phyloP scores from a whole-genome alignment of 2,329 filamentous ascomycete genomes.

The Neonectria sp. region DNA sequence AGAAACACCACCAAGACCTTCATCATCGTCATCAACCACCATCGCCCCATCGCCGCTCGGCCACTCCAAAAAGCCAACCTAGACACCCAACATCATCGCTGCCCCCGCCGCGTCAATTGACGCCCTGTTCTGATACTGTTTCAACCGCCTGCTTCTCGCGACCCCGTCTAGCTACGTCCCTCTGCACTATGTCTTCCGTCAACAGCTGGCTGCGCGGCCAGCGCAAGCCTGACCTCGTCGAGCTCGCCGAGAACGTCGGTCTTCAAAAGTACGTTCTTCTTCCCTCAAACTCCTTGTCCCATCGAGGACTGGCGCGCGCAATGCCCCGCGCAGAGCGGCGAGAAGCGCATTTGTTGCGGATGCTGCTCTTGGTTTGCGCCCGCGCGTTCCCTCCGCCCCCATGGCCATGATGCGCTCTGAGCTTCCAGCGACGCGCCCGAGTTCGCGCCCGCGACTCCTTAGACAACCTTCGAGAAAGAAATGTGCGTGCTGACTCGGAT shows the following conservation, averaged over 20 bases:
- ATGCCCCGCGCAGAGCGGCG: slow-evolving; percentile 14
- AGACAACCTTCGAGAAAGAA: slow-evolving; percentile 21
- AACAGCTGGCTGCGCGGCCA: slow-evolving; percentile 85
- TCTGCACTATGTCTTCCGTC: slow-evolving; percentile 55
- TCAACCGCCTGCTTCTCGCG: slow-evolving; percentile 44
- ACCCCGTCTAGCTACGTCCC: slow-evolving; percentile 34
- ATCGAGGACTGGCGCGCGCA: slow-evolving; percentile 25
- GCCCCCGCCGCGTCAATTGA: slow-evolving; percentile 20
- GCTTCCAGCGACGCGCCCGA: slow-evolving; percentile 39
- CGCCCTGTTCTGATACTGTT: slow-evolving; percentile 3
- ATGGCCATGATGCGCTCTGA: slow-evolving; percentile 26
- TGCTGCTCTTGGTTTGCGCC: slow-evolving; percentile 38
- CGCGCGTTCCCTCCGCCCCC: slow-evolving; percentile 12
- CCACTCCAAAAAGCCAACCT: background rate
- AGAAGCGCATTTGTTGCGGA: slow-evolving; percentile 24
- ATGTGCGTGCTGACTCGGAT: slow-evolving; percentile 38
- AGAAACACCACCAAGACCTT: slow-evolving; percentile 14
- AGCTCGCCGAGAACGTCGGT: slow-evolving; percentile 80
- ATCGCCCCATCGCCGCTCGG: slow-evolving; percentile 22
- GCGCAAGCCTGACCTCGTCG: slow-evolving; percentile 85
- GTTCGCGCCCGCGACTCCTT: slow-evolving; percentile 22
- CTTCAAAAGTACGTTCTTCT: slow-evolving; percentile 76
- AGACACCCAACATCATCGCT: slow-evolving; percentile 3
- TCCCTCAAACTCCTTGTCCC: background rate
- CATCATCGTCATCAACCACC: slow-evolving; percentile 30